Percentiles rank a stretch among this genome's conserved stretches.
phyloP scores from a whole-genome alignment of 129 eudicot species.

The Silybum marianum region DNA sequence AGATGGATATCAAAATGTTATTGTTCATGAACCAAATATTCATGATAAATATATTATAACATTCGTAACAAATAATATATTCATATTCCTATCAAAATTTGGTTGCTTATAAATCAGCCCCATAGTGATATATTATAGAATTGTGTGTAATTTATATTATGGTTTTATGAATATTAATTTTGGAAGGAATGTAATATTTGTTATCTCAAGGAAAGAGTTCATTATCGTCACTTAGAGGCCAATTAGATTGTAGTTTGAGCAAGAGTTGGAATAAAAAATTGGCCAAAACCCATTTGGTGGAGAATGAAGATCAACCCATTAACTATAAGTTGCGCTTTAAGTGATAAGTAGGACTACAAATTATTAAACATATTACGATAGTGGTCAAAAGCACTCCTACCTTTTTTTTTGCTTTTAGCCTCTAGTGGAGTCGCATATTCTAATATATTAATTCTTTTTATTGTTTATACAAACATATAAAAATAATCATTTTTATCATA shows the following conservation, averaged over 20 bases:
- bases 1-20: too few species aligned
- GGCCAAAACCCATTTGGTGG: not conserved
- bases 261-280: not conserved
- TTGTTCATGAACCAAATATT: too few species aligned
- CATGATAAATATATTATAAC: too few species aligned
- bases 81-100: too few species aligned
- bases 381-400: not conserved
- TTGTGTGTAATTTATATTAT: too few species aligned
- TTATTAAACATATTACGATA: not conserved
- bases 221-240: not conserved
- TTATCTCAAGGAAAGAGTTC: too few species aligned
- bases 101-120: too few species aligned
- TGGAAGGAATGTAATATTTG: too few species aligned
- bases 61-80: too few species aligned
- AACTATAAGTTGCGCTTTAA: not conserved
- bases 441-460: not conserved
- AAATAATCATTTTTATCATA: not conserved
- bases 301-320: not conserved
- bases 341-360: not conserved
- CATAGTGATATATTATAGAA: too few species aligned
- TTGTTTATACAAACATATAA: not conserved
- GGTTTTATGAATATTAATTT: too few species aligned
- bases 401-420: not conserved
- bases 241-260: not conserved
- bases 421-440: not conserved